phyloP scores from a whole-genome alignment of 768 basidiomycete species.

The Artomyces pyxidatus region DNA sequence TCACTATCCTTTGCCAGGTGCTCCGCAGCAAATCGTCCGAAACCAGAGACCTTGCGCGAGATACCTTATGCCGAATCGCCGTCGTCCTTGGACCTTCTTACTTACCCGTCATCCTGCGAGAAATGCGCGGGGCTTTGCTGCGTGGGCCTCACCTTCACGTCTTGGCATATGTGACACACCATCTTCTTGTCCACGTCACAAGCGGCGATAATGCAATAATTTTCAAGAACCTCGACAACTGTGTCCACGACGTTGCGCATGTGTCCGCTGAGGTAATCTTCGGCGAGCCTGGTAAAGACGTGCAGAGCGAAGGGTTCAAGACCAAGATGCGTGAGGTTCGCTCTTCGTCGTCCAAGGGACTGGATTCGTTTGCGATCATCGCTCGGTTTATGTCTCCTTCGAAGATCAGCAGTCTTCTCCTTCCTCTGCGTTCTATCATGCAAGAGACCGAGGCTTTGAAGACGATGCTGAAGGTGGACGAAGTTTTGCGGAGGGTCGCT shows the following conservation, averaged over 20 bases:
- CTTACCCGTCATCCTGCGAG: constrained; percentile 65
- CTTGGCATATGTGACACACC: constrained; percentile 76
- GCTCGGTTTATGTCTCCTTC: constrained; percentile 72
- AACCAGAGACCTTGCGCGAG: constrained; percentile 78
- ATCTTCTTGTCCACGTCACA: constrained; percentile 76
- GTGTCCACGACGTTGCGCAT: constrained; percentile 71
- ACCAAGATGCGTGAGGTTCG: constrained; percentile 92
- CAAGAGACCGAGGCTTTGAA: constrained; percentile 76
- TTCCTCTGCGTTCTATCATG: constrained; percentile 78
- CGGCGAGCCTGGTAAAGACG: constrained; percentile 87
- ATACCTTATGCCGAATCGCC: constrained; percentile 75
- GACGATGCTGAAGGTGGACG: constrained; percentile 79
- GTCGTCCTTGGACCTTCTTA: constrained; percentile 64
- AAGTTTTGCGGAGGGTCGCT: constrained; percentile 76
- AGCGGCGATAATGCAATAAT: constrained; percentile 41
- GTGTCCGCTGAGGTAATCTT: constrained; percentile 88
- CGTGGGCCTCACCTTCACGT: constrained; percentile 95
- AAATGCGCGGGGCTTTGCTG: constrained; percentile 74
- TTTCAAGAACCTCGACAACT: constrained; percentile 64
- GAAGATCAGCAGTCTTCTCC: constrained; percentile 67
- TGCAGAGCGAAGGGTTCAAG: constrained; percentile 83
- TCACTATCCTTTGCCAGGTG: constrained; percentile 84
- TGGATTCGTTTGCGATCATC: constrained; percentile 79
- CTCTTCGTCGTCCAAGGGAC: constrained; percentile 69
- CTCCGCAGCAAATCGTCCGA: constrained; percentile 93